Percentiles rank a stretch among this genome's conserved stretches.
These are phyloP conservation scores for Exophiala oligosperma DNA, from an alignment of 2,329 filamentous ascomycete genomes.

Conservation along the genomic window DNA sequence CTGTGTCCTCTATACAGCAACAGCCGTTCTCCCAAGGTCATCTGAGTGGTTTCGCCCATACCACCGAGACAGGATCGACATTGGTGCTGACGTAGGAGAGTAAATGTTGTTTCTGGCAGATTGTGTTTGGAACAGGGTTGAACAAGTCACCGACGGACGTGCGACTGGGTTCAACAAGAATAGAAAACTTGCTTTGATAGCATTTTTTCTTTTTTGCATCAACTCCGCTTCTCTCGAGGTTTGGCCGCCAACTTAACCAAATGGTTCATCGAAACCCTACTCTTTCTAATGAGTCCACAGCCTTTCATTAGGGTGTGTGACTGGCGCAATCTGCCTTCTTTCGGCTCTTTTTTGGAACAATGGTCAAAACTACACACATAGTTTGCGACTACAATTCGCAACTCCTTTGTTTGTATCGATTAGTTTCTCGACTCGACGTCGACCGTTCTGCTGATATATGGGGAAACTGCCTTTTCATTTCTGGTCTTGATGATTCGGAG, in stretches of 20 bases:
- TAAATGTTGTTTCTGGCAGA: slow-evolving; percentile 4
- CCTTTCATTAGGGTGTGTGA: not conserved
- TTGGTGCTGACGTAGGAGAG: slow-evolving; percentile 34
- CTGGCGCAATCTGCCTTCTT: slow-evolving; percentile 32
- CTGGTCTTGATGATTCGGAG: slow-evolving; percentile 18
- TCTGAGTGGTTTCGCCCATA: slow-evolving; percentile 37
- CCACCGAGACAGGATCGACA: no score
- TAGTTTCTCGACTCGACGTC: slow-evolving; percentile 26
- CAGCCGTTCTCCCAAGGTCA: slow-evolving; percentile 54
- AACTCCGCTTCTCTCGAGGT: slow-evolving; percentile 46
- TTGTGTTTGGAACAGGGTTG: slow-evolving; percentile 37
- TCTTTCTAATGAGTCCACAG: slow-evolving; percentile 38
- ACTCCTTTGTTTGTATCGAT: slow-evolving; percentile 31
- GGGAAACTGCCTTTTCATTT: slow-evolving; percentile 22
- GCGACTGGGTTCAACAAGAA: slow-evolving; percentile 28
- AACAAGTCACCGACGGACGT: slow-evolving; percentile 29
- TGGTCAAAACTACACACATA: slow-evolving; percentile 22
- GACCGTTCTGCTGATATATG: slow-evolving; percentile 25
- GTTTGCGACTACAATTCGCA: slow-evolving; percentile 36
- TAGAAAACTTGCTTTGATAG: slow-evolving; percentile 28
- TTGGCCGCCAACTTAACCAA: slow-evolving; percentile 41
- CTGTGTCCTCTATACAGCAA: slow-evolving; percentile 39
- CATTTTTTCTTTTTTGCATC: slow-evolving; percentile 6
- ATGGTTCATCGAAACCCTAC: slow-evolving; percentile 43
- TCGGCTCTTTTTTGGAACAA: slow-evolving; percentile 27